Percentiles rank a stretch among this genome's conserved stretches.
Conservation (phyloP, 805 yeast species). For the Spathaspora boniae region DNA sequence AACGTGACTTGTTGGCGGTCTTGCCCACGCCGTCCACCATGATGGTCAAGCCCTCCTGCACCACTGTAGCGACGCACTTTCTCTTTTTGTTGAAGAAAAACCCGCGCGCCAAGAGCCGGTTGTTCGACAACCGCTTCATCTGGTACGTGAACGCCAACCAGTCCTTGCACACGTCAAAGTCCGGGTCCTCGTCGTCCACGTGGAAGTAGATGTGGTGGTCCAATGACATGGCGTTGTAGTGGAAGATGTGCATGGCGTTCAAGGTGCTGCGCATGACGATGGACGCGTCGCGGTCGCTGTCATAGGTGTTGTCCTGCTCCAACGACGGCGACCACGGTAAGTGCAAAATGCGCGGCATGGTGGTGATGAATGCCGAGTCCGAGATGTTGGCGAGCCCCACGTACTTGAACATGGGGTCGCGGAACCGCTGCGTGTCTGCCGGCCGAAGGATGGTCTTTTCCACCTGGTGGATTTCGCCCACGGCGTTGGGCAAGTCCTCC, state of each 20-base stretch:
- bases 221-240: conserved; percentile 43
- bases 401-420: conserved; percentile 25
- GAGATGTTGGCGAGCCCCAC: conserved; percentile 37
- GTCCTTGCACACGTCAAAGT: conserved; percentile 29
- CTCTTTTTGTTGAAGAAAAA: conserved; percentile 29
- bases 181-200: conserved; percentile 19
- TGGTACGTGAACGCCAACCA: conserved; percentile 39
- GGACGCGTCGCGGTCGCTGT: conserved; percentile 31
- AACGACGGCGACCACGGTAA: conserved; percentile 41
- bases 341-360: conserved; percentile 39
- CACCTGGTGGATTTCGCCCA: conserved; percentile 1
- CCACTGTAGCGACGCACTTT: conserved; percentile 33
- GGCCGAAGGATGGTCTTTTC: conserved; percentile 12
- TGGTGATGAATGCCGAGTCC: conserved; percentile 39
- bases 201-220: conserved; percentile 45
- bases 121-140: conserved; percentile 29
- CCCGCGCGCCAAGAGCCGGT: conserved; percentile 37
- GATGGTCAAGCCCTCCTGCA: conserved; percentile 40
- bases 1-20: conserved; percentile 10
- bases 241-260: conserved; percentile 34
- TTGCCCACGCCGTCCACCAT: conserved; percentile 24
- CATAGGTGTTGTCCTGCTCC: conserved; percentile 29
- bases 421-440: conserved; percentile 16
- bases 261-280: conserved; percentile 25
- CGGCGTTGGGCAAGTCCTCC: conserved; percentile 10